phyloP scores from a whole-genome alignment of 208 protist species.

The Phytomonas sp. region DNA sequence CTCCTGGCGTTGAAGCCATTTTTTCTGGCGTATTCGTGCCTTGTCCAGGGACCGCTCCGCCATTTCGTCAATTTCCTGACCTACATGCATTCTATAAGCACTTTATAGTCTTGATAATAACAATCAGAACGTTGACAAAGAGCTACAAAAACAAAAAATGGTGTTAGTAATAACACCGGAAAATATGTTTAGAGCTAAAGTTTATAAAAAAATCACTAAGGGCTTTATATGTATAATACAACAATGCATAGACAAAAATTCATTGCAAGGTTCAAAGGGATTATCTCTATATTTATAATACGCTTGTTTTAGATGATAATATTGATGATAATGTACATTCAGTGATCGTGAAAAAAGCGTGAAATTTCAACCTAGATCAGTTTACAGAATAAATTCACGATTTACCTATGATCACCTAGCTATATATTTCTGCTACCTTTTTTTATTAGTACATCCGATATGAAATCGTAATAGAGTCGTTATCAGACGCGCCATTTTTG shows the following conservation, averaged over 20 bases:
- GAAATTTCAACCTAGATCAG: neutral
- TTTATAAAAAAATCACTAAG: neutral
- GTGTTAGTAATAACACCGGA: neutral
- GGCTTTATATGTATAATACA: neutral
- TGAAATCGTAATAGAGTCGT: conserved; percentile 43
- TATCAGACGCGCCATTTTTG: conserved; percentile 14
- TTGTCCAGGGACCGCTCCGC: conserved; percentile 38
- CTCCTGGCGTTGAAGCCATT: conserved; percentile 78
- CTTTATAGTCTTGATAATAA: conserved; percentile 1
- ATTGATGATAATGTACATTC: conserved; percentile 2
- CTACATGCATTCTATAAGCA: conserved; percentile 9
- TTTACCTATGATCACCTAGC: neutral
- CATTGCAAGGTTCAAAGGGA: neutral
- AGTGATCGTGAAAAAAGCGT: neutral
- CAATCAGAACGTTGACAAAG: neutral
- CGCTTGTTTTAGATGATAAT: neutral
- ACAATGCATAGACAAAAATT: neutral
- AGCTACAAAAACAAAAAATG: conserved; percentile 7
- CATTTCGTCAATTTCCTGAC: conserved; percentile 22
- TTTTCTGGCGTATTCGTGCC: conserved; percentile 37
- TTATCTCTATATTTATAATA: neutral
- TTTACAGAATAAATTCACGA: neutral
- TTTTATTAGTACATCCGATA: conserved; percentile 59
- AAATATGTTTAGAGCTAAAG: neutral
- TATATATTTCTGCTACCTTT: neutral